Conservation (phyloP, 2,329 filamentous ascomycete genomes). For the Colletotrichum phormii region DNA sequence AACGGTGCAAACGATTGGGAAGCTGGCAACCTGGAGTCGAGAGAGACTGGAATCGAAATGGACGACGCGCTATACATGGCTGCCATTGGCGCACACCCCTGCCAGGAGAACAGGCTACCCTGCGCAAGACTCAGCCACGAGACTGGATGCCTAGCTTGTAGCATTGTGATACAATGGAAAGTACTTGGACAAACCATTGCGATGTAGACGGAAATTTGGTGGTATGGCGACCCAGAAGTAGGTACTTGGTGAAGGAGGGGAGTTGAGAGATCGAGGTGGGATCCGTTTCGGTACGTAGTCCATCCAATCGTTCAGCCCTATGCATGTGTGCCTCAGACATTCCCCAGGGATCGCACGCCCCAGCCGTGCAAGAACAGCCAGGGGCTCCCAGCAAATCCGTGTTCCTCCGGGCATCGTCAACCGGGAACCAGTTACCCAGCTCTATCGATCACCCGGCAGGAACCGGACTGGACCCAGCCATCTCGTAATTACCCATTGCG, state of each 20-base stretch:
- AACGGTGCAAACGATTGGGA: background rate
- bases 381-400: background rate
- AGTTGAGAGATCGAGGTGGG: background rate
- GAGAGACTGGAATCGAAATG: background rate
- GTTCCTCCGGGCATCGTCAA: background rate
- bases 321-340: background rate
- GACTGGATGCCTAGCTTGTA: constrained; percentile 19
- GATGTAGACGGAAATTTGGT: background rate
- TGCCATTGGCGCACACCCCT: constrained; percentile 10
- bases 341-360: background rate
- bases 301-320: constrained; percentile 22
- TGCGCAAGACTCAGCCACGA: background rate
- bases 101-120: constrained; percentile 11
- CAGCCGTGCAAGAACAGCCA: background rate
- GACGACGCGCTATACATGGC: background rate
- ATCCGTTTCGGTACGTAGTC: constrained; percentile 26
- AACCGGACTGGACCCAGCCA: background rate
- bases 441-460: background rate
- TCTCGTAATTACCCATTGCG: background rate
- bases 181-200: background rate
- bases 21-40: background rate
- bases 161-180: background rate
- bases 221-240: background rate
- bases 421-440: background rate
- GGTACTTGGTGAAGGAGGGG: background rate